Conservation (phyloP, 129 eudicot genomes). For the Heracleum sosnowskyi region DNA sequence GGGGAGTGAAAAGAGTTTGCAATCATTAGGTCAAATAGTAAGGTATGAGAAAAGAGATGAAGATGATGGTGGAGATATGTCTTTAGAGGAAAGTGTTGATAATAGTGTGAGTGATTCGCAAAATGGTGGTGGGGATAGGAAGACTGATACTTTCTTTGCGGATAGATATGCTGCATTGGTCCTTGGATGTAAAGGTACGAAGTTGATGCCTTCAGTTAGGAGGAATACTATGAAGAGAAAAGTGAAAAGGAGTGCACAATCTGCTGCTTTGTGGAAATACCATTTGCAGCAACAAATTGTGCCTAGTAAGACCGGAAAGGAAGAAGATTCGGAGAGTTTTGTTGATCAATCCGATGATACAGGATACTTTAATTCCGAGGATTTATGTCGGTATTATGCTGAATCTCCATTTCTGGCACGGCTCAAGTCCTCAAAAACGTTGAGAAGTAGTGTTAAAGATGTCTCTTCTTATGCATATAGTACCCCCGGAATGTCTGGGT, state of each 20-base stretch:
- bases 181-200: constrained; percentile 37
- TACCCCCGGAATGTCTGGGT: constrained; percentile 81
- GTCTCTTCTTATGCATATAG: constrained; percentile 72
- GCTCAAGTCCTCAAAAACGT: constrained; percentile 45
- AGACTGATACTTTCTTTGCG: constrained; percentile 36
- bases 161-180: constrained; percentile 39
- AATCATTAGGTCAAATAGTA: constrained; percentile 15
- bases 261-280: constrained; percentile 33
- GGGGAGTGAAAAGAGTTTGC: constrained; percentile 57
- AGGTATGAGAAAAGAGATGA: constrained; percentile 16
- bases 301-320: constrained; percentile 16
- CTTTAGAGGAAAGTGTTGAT: constrained; percentile 49
- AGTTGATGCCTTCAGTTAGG: constrained; percentile 37
- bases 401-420: constrained; percentile 65
- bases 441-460: constrained; percentile 50
- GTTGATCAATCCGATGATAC: constrained; percentile 65
- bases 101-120: constrained; percentile 55
- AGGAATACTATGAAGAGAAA: constrained; percentile 42
- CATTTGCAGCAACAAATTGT: constrained; percentile 30
- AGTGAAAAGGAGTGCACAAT: constrained; percentile 33
- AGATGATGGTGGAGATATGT: constrained; percentile 24
- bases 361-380: constrained; percentile 43
- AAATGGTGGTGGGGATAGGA: constrained; percentile 46
- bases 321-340: constrained; percentile 35
- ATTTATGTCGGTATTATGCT: constrained; percentile 37